Evolutionary conservation across 2,329 filamentous ascomycete species (phyloP).

Genomic region (Pseudogymnoascus sp.): DNA sequence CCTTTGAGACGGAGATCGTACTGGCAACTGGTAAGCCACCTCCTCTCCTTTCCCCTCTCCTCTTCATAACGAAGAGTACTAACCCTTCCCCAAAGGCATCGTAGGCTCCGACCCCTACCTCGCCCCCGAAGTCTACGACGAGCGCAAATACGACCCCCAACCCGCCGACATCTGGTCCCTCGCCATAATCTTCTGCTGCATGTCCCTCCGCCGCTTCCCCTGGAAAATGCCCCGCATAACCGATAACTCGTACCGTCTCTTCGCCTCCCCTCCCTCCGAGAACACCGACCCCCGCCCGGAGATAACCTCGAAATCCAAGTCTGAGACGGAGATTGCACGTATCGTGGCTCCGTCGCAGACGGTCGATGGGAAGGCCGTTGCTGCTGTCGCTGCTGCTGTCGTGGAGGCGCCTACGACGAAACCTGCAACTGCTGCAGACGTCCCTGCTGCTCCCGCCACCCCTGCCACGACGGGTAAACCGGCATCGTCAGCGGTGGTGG

Average conservation of each 20-base stretch:
- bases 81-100: constrained; percentile 45
- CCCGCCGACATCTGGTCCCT: constrained; percentile 96
- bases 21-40: constrained; percentile 68
- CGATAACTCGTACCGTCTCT: constrained; percentile 92
- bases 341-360: neutral
- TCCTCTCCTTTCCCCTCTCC: neutral
- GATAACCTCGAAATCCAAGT: constrained; percentile 20
- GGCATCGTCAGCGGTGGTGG: constrained; percentile 23
- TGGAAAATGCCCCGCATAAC: constrained; percentile 92
- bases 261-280: constrained; percentile 75
- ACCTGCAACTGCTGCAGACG: neutral
- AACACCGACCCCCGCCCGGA: constrained; percentile 38
- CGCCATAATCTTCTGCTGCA: constrained; percentile 98
- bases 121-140: constrained; percentile 92
- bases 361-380: neutral
- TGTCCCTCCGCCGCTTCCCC: constrained; percentile 88
- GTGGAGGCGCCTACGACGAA: neutral
- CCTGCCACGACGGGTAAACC: too few species aligned
- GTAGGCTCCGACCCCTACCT: constrained; percentile 89
- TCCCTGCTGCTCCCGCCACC: too few species aligned
- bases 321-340: constrained; percentile 4
- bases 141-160: constrained; percentile 86
- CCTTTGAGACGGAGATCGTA: constrained; percentile 85
- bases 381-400: too few species aligned
- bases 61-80: constrained; percentile 10